phyloP scores from a whole-genome alignment of 2,329 filamentous ascomycete genomes.

The Colletotrichum lentis region DNA sequence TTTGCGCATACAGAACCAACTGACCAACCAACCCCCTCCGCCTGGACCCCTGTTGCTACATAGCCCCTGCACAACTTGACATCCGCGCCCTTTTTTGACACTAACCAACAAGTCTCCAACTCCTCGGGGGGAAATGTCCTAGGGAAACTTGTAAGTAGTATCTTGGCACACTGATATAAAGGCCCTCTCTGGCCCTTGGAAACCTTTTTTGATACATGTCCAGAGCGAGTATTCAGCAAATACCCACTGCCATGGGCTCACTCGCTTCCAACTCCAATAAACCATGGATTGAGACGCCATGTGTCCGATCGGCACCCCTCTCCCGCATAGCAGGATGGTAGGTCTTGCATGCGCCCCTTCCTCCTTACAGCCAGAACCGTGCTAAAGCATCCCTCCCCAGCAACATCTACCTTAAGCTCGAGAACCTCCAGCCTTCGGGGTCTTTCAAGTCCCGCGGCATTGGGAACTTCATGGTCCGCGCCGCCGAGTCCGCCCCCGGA shows the following conservation, averaged over 20 bases:
- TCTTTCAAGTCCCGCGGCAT: slow-evolving; percentile 87
- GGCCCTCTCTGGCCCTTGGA: not conserved
- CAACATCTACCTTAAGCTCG: slow-evolving; percentile 85
- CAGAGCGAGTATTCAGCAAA: too few species aligned
- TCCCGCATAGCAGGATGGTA: slow-evolving; percentile 78
- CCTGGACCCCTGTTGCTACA: not conserved
- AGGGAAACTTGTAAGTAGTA: not conserved
- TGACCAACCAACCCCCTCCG: too few species aligned
- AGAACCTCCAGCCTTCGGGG: slow-evolving; percentile 83
- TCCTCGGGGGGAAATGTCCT: not conserved
- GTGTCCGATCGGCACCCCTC: slow-evolving; percentile 71
- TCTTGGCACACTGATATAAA: too few species aligned
- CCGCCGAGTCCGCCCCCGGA: slow-evolving; percentile 45
- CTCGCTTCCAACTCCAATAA: slow-evolving; percentile 50
- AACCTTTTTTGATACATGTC: too few species aligned
- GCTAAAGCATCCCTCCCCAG: slow-evolving; percentile 47
- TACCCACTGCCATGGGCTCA: slow-evolving; percentile 51
- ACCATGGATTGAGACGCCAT: slow-evolving; percentile 77
- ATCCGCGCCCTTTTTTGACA: slow-evolving; percentile 1
- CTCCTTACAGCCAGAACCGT: slow-evolving; percentile 33
- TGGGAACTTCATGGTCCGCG: slow-evolving; percentile 71
- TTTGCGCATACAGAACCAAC: too few species aligned
- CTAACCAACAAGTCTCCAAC: not conserved
- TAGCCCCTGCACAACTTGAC: not conserved
- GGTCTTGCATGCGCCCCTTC: slow-evolving; percentile 40